Percentiles rank a stretch among this genome's conserved stretches.
phyloP scores from a whole-genome alignment of 257 asterid species.

The Solanum medicagineum region DNA sequence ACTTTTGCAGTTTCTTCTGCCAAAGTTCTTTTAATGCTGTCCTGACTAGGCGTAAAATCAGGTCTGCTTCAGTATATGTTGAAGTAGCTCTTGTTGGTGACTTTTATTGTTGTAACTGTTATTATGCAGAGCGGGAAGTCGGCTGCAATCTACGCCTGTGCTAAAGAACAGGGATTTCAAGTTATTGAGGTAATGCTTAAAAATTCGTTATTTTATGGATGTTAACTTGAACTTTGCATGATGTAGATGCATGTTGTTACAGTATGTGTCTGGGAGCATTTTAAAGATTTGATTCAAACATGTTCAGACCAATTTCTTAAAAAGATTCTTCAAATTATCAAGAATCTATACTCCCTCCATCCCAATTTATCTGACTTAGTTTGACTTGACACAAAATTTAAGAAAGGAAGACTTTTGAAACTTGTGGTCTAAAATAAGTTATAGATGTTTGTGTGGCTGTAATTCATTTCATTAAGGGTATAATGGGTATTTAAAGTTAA shows the following conservation, averaged over 20 bases:
- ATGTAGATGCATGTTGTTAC: background rate
- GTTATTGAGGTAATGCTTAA: conserved; percentile 69
- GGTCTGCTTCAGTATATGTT: background rate
- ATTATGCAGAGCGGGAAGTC: conserved; percentile 86
- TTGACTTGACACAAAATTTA: too few relatives aligned
- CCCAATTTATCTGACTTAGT: too few relatives aligned
- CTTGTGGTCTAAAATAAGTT: too few relatives aligned
- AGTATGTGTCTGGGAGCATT: background rate
- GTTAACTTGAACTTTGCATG: background rate
- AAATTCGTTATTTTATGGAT: background rate
- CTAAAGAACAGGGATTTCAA: conserved; percentile 92
- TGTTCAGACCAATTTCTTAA: background rate
- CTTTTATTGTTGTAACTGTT: background rate
- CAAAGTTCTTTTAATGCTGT: background rate
- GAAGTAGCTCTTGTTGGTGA: background rate
- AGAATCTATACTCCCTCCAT: background rate
- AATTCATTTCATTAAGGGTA: too few relatives aligned
- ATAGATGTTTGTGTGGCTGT: too few relatives aligned
- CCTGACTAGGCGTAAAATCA: background rate
- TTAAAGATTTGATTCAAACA: background rate
- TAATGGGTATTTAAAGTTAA: too few relatives aligned
- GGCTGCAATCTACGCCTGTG: conserved; percentile 96
- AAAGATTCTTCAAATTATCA: background rate
- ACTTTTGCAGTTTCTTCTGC: background rate
- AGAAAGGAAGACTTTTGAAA: too few relatives aligned